Evolutionary conservation across 23 red algal species (phyloP).

Genomic region (Gracilaria caudata): DNA sequence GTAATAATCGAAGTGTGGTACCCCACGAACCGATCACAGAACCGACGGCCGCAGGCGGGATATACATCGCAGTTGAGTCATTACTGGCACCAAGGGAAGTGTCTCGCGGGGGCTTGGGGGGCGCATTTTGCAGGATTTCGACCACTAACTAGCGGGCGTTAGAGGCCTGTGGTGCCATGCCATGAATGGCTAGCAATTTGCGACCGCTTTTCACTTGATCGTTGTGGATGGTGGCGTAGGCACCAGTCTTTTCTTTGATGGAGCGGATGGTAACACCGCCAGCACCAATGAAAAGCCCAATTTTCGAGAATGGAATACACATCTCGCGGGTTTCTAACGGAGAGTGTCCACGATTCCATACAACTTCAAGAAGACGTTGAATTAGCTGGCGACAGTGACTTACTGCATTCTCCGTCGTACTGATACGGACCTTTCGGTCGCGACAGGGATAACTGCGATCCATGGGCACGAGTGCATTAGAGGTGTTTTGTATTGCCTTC

Average conservation of each 20-base stretch:
- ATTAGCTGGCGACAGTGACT: conserved; percentile 53
- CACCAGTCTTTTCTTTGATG: conserved; percentile 74
- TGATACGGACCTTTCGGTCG: conserved; percentile 70
- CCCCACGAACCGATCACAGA: conserved; percentile 77
- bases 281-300: conserved; percentile 80
- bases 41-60: conserved; percentile 65
- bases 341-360: conserved; percentile 14
- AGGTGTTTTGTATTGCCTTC: conserved; percentile 59
- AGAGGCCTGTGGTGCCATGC: conserved; percentile 16
- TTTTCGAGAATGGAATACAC: conserved; percentile 77
- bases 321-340: conserved; percentile 51
- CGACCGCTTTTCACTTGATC: conserved; percentile 53
- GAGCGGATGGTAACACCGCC: conserved; percentile 67
- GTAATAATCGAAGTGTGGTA: conserved; percentile 60
- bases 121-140: conserved; percentile 55
- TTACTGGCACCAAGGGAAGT: not conserved
- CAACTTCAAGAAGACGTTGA: conserved; percentile 40
- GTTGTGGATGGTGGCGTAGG: conserved; percentile 74
- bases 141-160: conserved; percentile 57
- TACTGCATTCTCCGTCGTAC: conserved; percentile 46
- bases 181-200: conserved; percentile 81
- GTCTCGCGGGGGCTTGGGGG: not conserved
- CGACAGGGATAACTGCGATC: conserved; percentile 28
- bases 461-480: conserved; percentile 60
- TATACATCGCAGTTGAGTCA: conserved; percentile 56